Evolutionary conservation across 331 rosid genomes (phyloP).

Genomic region (Pyracantha coccinea): DNA sequence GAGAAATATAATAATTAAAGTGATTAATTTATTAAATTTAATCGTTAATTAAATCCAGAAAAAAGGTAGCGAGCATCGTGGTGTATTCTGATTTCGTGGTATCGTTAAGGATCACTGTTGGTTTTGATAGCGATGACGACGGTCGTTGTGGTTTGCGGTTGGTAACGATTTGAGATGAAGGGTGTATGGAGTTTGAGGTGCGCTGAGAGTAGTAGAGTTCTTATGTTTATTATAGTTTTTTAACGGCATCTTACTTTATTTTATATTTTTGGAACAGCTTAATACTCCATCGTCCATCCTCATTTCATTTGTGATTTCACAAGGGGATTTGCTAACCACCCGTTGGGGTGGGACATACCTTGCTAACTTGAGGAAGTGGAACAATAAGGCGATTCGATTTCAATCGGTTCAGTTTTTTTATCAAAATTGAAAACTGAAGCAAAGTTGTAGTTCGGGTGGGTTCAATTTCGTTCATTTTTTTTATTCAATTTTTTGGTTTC

Average conservation of each 20-base stretch:
- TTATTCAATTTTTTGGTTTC: no score
- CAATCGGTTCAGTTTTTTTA: no score
- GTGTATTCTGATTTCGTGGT: neutral
- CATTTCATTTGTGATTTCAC: no score
- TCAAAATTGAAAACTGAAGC: no score
- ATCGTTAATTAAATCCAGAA: neutral
- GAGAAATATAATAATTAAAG: neutral
- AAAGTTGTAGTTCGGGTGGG: no score
- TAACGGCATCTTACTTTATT: neutral
- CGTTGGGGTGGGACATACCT: no score
- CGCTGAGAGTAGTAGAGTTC: neutral
- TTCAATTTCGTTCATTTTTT: no score
- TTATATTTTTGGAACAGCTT: no score
- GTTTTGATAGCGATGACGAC: neutral
- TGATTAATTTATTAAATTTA: constrained; percentile 5
- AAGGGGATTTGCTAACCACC: no score
- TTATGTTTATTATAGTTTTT: neutral
- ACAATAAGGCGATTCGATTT: no score
- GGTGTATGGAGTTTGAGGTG: neutral
- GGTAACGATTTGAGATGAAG: neutral
- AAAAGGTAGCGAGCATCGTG: neutral
- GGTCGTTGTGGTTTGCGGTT: neutral
- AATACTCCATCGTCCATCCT: no score
- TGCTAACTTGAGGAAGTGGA: no score
- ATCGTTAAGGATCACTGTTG: neutral